These are phyloP conservation scores for Trametes sanguinea DNA, from an alignment of 768 basidiomycete species.

Conservation along the genomic window DNA sequence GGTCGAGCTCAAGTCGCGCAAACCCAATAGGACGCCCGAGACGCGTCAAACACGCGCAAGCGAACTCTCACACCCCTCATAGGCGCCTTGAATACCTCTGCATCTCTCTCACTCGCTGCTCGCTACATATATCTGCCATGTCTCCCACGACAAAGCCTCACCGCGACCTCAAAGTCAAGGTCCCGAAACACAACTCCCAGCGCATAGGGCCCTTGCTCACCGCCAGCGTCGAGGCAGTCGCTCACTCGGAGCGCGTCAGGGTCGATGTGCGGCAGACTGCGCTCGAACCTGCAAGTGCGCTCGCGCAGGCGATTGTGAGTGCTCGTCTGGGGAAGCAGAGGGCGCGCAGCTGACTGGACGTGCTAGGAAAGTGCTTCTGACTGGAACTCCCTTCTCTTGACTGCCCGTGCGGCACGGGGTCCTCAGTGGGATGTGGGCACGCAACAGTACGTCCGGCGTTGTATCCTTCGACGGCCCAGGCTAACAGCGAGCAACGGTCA, in stretches of 20 bases:
- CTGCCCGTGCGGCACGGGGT: slow-evolving; percentile 78
- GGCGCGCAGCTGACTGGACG: neutral
- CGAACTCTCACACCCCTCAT: neutral
- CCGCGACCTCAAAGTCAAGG: slow-evolving; percentile 60
- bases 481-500: slow-evolving; percentile 30
- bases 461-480: neutral
- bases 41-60: slow-evolving; percentile 15
- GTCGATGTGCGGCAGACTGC: slow-evolving; percentile 66
- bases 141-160: slow-evolving; percentile 56
- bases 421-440: slow-evolving; percentile 90
- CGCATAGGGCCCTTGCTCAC: slow-evolving; percentile 65
- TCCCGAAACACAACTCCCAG: slow-evolving; percentile 77
- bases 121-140: slow-evolving; percentile 39
- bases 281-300: slow-evolving; percentile 47
- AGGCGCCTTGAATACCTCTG: neutral
- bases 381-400: slow-evolving; percentile 81
- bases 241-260: slow-evolving; percentile 48
- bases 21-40: slow-evolving; percentile 11
- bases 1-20: slow-evolving; percentile 19
- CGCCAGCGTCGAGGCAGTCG: slow-evolving; percentile 57
- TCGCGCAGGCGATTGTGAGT: slow-evolving; percentile 70
- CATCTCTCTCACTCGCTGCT: neutral
- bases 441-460: slow-evolving; percentile 61
- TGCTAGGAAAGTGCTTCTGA: slow-evolving; percentile 74
- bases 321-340: neutral